A percentile compares a stretch with the other conserved stretches of the same genome.
Conservation (phyloP, 1,139 yeast genomes). For the Yamadazyma diospyri region DNA sequence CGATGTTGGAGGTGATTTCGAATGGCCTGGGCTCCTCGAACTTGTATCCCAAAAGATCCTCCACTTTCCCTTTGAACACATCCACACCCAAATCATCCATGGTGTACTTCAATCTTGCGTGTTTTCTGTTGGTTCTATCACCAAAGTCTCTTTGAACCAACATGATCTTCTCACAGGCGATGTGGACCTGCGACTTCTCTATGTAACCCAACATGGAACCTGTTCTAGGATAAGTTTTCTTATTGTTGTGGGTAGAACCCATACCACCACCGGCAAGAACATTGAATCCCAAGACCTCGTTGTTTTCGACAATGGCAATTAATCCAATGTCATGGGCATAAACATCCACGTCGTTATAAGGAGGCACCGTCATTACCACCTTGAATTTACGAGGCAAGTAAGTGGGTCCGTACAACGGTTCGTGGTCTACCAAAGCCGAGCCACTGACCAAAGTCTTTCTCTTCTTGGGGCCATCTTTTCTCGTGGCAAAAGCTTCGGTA, state of each 20-base stretch:
- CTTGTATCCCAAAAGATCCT: slow-evolving; percentile 73
- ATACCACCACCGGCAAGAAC: slow-evolving; percentile 97
- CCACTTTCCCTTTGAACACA: slow-evolving; percentile 73
- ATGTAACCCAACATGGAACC: slow-evolving; percentile 85
- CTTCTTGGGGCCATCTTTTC: slow-evolving; percentile 77
- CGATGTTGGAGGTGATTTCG: slow-evolving; percentile 82
- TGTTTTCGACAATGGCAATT: slow-evolving; percentile 77
- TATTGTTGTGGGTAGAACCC: slow-evolving; percentile 97
- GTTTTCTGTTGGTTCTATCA: slow-evolving; percentile 94
- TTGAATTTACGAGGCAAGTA: slow-evolving; percentile 96
- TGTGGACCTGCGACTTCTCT: slow-evolving; percentile 60
- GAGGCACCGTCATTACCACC: slow-evolving; percentile 93
- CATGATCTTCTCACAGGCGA: slow-evolving; percentile 89
- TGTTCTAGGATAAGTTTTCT: slow-evolving; percentile 93
- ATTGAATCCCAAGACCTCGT: slow-evolving; percentile 72
- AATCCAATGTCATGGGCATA: slow-evolving; percentile 94
- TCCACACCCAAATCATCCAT: slow-evolving; percentile 90
- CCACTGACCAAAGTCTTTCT: slow-evolving; percentile 82
- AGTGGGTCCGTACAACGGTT: slow-evolving; percentile 83
- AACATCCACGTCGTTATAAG: slow-evolving; percentile 94
- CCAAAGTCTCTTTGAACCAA: slow-evolving; percentile 93
- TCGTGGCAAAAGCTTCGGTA: slow-evolving; percentile 64
- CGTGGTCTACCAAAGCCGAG: slow-evolving; percentile 78
- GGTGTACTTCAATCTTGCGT: slow-evolving; percentile 96
- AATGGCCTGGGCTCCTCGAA: slow-evolving; percentile 70